These are phyloP conservation scores for Microbotryum intermedium DNA, from an alignment of 1,284 basidiomycete genomes.

Conservation along the genomic window DNA sequence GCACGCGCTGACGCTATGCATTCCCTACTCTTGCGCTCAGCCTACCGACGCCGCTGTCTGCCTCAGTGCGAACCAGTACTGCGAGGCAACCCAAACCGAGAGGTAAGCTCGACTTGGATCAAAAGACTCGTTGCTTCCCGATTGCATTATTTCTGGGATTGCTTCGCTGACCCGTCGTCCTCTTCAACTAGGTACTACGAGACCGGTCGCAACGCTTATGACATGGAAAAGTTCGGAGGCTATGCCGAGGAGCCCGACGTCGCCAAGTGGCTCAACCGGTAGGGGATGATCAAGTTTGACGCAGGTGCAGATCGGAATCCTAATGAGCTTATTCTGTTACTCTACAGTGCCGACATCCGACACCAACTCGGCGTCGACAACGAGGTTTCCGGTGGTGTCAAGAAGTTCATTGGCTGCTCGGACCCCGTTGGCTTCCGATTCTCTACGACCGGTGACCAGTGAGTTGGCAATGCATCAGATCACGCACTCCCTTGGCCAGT, in stretches of 20 bases:
- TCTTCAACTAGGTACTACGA: slow-evolving; percentile 7
- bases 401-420: slow-evolving; percentile 30
- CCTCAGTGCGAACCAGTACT: slow-evolving; percentile 26
- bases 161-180: not conserved
- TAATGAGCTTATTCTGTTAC: not conserved
- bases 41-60: slow-evolving; percentile 22
- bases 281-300: not conserved
- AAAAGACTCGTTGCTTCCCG: slow-evolving; percentile 3
- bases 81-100: slow-evolving; percentile 30
- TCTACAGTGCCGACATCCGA: slow-evolving; percentile 13
- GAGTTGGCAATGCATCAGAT: not conserved
- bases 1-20: not conserved
- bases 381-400: slow-evolving; percentile 23
- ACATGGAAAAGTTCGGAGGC: slow-evolving; percentile 30
- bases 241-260: slow-evolving; percentile 31
- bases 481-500: too few relatives aligned
- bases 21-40: not conserved
- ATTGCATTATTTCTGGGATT: too few relatives aligned
- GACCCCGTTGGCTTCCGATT: slow-evolving; percentile 29
- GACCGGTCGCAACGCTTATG: slow-evolving; percentile 28
- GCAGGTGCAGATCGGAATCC: too few relatives aligned
- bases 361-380: slow-evolving; percentile 30
- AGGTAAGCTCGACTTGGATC: not conserved
- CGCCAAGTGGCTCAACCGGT: slow-evolving; percentile 28
- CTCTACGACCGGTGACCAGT: slow-evolving; percentile 28